Percentiles rank a stretch among this genome's conserved stretches.
Evolutionary conservation across 2,329 filamentous ascomycete genomes (phyloP).

Genomic region (Nigrograna mackinnonii): DNA sequence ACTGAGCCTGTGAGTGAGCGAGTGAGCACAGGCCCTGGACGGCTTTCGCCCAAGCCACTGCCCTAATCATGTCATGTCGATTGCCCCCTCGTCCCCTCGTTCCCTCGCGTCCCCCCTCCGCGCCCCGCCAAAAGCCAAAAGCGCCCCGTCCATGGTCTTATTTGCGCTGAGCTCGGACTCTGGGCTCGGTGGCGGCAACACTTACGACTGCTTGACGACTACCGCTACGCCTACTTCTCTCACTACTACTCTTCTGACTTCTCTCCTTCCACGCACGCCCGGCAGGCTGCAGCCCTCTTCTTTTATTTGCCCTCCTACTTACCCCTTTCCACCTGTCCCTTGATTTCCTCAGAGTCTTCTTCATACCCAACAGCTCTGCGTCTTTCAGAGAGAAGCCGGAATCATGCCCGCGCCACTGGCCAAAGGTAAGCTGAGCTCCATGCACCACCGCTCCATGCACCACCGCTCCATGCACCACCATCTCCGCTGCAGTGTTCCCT

Average conservation of each 20-base stretch:
- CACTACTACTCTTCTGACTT: too few species aligned
- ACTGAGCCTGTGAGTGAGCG: too few species aligned
- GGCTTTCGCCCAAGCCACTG: too few species aligned
- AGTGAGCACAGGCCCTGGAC: too few species aligned
- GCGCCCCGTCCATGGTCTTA: too few species aligned
- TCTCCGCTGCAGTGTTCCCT: conserved; percentile 21
- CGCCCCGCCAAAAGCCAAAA: too few species aligned
- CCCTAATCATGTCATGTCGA: too few species aligned
- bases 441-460: conserved; percentile 8
- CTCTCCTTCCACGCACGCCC: conserved; percentile 3
- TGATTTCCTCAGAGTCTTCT: not conserved
- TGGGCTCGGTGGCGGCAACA: too few species aligned
- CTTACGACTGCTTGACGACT: not conserved
- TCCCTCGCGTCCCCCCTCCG: too few species aligned
- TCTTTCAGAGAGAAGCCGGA: not conserved
- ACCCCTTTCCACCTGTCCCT: not conserved
- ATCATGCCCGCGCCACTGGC: conserved; percentile 45
- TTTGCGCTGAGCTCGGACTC: too few species aligned
- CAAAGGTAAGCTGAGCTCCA: conserved; percentile 39
- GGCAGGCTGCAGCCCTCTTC: conserved; percentile 4
- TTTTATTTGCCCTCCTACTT: not conserved
- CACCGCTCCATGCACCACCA: not conserved
- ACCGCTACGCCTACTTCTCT: too few species aligned
- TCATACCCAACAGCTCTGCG: not conserved
- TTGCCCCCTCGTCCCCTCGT: too few species aligned